Evolutionary conservation across 1,139 yeast genomes (phyloP), one percentile per base, ranked within the genome.

Genomic region (Yamadazyma oceani): DNA sequence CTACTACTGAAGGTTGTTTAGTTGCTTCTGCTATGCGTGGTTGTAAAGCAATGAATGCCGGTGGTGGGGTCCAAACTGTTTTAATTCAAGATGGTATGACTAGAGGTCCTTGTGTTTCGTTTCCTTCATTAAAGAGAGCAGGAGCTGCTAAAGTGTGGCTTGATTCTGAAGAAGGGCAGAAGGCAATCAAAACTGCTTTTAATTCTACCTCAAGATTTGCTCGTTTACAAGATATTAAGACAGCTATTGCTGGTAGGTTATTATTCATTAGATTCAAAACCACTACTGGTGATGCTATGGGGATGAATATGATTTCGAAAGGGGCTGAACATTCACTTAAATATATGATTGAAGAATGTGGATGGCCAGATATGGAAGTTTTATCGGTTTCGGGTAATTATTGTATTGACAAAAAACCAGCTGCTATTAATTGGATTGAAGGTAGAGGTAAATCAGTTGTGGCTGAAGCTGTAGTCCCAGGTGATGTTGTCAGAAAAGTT

Each of bases 241-340:
- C 97, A 21, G 95, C 97, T 2, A 69, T 92, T 60, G 98, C 98
- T n/a, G 98, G 99, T 29, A 85, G 86, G 37, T 71, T 85, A 49
- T 71, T 94, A 53, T 92, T 78, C 57, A 84, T 94, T 53, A 81
- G 98, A 55, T 92, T 92, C 72, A 81, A 90, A 59, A 92, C 99
- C 19, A 89, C 96, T 30, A 92, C 99, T 25, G 99, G 99, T 63
- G 99, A 92, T 70, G 98, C 98, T 14, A 92, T 92, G 99, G 99
- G 98, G 49, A 92, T 92, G 99, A 92, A 92, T 60, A 94, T 92
- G 99, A 94, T 92, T 49, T 92, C 98, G 23, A 92, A 92, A 66
- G 99, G 98, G 62, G 97, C 88, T 37, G 99, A 94, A 62, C 74
- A 72, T 60, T 79, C 96, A 2, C 76, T 92, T 57, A 81, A 82